Evolutionary conservation across 164 flowering plant genomes (phyloP).

Genomic region (Nymphaea colorata): DNA sequence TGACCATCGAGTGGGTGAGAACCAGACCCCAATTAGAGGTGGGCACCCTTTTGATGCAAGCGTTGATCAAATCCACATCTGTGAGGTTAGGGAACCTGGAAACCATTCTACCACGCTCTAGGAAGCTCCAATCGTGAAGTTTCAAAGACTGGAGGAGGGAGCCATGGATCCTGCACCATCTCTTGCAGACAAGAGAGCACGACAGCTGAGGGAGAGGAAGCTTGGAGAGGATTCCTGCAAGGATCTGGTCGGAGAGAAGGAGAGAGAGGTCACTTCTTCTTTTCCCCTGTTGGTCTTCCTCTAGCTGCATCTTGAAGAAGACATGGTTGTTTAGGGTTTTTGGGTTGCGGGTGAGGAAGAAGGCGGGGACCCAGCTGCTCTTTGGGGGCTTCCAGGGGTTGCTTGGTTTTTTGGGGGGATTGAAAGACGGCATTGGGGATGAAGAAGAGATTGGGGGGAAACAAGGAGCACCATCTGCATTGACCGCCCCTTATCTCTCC

Average conservation of each 20-base stretch:
- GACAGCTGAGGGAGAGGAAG: conserved; percentile 24
- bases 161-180: conserved; percentile 65
- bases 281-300: not conserved
- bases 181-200: conserved; percentile 58
- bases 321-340: not conserved
- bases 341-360: not conserved
- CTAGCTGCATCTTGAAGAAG: conserved; percentile 1
- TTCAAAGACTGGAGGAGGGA: conserved; percentile 44
- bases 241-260: conserved; percentile 46
- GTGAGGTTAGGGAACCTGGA: conserved; percentile 58
- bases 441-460: not conserved
- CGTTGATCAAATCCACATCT: conserved; percentile 27
- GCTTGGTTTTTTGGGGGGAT: not conserved
- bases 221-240: conserved; percentile 41
- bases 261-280: conserved; percentile 26
- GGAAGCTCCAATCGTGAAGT: conserved; percentile 62
- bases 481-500: not conserved
- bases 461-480: not conserved
- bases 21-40: conserved; percentile 20
- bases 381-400: not conserved
- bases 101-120: conserved; percentile 49
- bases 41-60: conserved; percentile 17
- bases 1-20: conserved; percentile 23
- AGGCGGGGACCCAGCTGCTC: not conserved
- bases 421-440: not conserved